Conservation (phyloP, 2,329 filamentous ascomycete species). For the Hymenoscyphus fructigenus region DNA sequence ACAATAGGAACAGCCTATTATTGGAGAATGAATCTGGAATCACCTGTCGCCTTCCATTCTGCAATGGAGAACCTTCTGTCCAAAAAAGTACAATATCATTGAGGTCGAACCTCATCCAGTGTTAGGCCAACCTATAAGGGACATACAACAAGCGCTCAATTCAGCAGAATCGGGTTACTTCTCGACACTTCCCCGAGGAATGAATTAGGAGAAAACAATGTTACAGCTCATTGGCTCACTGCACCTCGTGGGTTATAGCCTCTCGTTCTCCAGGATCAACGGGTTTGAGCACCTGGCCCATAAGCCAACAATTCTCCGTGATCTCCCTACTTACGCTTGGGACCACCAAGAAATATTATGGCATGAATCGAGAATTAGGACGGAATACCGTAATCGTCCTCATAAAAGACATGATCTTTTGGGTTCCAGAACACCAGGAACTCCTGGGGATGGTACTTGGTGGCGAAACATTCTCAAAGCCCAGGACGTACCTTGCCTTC, state of each 20-base stretch:
- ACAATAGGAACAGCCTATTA: not conserved
- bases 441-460: constrained; percentile 21
- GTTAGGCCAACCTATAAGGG: constrained; percentile 10
- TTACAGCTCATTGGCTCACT: constrained; percentile 39
- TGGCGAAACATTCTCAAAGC: constrained; percentile 36
- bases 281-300: not conserved
- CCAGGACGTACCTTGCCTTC: constrained; percentile 45
- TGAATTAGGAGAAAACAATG: constrained; percentile 34
- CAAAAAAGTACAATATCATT: constrained; percentile 7
- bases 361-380: constrained; percentile 49
- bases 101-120: constrained; percentile 18
- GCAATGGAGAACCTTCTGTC: not conserved
- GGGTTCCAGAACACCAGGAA: constrained; percentile 27
- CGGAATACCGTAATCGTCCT: constrained; percentile 44
- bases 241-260: constrained; percentile 48
- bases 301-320: constrained; percentile 5
- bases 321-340: too few relatives aligned
- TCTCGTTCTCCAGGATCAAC: not conserved
- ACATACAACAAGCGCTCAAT: constrained; percentile 37
- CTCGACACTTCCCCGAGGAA: not conserved
- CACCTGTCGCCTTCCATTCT: too few relatives aligned
- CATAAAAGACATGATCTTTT: constrained; percentile 42
- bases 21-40: too few relatives aligned
- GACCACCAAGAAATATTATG: constrained; percentile 52
- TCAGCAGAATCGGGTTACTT: constrained; percentile 33